phyloP scores from a whole-genome alignment of 2,329 filamentous ascomycete genomes.

The Sodiomyces alkalinus region DNA sequence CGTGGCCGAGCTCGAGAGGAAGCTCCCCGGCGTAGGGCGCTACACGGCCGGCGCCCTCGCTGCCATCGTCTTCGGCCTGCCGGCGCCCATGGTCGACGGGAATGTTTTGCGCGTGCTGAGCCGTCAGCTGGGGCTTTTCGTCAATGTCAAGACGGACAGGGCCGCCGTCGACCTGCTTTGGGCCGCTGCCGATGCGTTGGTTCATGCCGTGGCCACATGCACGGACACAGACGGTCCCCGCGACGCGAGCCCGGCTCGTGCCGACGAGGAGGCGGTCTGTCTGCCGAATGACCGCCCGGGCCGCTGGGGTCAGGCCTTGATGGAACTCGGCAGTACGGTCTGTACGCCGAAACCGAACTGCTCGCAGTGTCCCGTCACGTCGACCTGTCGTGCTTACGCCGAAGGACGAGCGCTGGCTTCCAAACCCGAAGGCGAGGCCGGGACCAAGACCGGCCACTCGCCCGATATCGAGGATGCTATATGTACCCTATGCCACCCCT shows the following conservation, averaged over 20 bases:
- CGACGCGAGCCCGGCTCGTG: slow-evolving; percentile 1
- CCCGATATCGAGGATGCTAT: slow-evolving; percentile 34
- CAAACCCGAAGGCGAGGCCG: too few relatives aligned
- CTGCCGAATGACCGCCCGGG: slow-evolving; percentile 35
- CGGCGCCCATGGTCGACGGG: slow-evolving; percentile 47
- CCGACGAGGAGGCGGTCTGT: slow-evolving; percentile 10
- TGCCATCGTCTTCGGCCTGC: slow-evolving; percentile 44
- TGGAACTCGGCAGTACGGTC: slow-evolving; percentile 50
- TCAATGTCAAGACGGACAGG: slow-evolving; percentile 41
- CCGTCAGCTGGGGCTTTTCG: slow-evolving; percentile 41
- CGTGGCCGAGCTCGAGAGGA: slow-evolving; percentile 28
- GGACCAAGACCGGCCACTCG: slow-evolving; percentile 8
- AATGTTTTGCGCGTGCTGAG: slow-evolving; percentile 47
- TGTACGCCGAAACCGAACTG: slow-evolving; percentile 46
- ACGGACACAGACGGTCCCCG: slow-evolving; percentile 17
- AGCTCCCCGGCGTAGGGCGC: slow-evolving; percentile 42
- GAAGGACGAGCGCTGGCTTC: slow-evolving; percentile 25
- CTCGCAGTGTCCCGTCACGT: slow-evolving; percentile 30
- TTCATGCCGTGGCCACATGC: slow-evolving; percentile 35
- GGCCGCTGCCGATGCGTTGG: slow-evolving; percentile 40
- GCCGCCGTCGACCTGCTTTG: slow-evolving; percentile 36
- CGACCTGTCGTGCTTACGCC: slow-evolving; percentile 33
- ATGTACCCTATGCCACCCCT: slow-evolving; percentile 32
- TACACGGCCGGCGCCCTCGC: slow-evolving; percentile 50
- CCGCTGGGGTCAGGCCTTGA: slow-evolving; percentile 47